Evolutionary conservation across 352 stramenopile species (phyloP).

Genomic region (Peronosclerospora sorghi): DNA sequence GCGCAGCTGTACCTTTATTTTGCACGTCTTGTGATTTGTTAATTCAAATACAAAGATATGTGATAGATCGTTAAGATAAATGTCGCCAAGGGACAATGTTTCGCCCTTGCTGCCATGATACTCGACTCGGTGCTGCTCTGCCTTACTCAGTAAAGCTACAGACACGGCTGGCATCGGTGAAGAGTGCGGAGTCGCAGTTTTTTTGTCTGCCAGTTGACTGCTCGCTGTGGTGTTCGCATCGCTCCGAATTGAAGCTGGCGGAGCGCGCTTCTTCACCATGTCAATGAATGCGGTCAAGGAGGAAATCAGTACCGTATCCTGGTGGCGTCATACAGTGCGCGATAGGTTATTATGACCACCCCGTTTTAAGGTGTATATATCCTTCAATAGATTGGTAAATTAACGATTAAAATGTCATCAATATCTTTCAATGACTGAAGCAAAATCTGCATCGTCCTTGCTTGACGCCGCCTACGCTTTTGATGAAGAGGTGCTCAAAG

Average conservation of each 20-base stretch:
- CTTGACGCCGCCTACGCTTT: constrained; percentile 70
- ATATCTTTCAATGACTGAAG: not conserved
- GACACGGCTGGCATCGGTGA: constrained; percentile 23
- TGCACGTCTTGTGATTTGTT: constrained; percentile 41
- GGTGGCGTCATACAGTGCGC: not conserved
- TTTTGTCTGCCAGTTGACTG: not conserved
- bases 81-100: constrained; percentile 54
- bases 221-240: constrained; percentile 1
- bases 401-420: too few species aligned
- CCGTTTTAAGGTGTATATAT: too few species aligned
- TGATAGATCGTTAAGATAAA: constrained; percentile 83
- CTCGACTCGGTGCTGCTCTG: constrained; percentile 34
- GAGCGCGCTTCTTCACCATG: constrained; percentile 27
- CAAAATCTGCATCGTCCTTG: constrained; percentile 14
- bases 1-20: constrained; percentile 51
- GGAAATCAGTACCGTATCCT: not conserved
- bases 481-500: constrained; percentile 76
- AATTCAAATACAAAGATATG: constrained; percentile 78
- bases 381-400: too few species aligned
- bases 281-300: constrained; percentile 4
- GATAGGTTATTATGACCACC: too few species aligned
- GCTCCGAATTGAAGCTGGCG: constrained; percentile 2
- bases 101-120: constrained; percentile 42
- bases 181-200: not conserved
- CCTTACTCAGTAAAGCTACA: constrained; percentile 58